Base-by-base conservation (phyloP, 139 green algal genomes). In the Closterium sp. region DNA sequence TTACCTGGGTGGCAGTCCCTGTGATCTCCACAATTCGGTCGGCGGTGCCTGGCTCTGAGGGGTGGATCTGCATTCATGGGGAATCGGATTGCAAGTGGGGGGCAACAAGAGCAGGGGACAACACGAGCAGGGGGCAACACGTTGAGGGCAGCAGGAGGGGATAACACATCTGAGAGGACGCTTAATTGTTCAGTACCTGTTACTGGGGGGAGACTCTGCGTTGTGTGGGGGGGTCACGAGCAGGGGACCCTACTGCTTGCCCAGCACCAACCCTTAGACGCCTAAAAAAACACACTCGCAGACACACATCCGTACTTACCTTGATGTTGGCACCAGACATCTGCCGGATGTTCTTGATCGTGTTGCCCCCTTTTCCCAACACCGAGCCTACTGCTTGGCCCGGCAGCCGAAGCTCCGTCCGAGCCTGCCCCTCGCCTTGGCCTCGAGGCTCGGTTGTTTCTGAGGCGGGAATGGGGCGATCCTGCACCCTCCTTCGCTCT, bases 301-400 rank as follows among this genome's bases (percentile, higher is more conserved):
- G 38, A n/a, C n/a, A n/a, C n/a, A n/a, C n/a, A n/a, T n/a, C n/a
- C n/a, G n/a, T n/a, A 10, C 38, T 66, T 1, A 85, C 81, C 83
- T 86, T 86, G 30, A 86, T 86, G 83, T 19, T 86, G 6, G 83
- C 83, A 21, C 83, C 83, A 2, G 83, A 86, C 83, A 86, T 33
- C 83, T 86, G 83, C 30, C 83, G 83, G 25, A 86, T 86, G 83
- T 86, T 86, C 30, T 86, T 86, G 83, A 86, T 86, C 30, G 30
- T 33, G 83, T 33, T 86, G 19, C 83, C 83, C 16, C 83, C 83
- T 23, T 33, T 32, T 28, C 83, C 83, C 28, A 86, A 23, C 83
- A 86, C 83, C n/a, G 83, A 16, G 1, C 83, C 83, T 33, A 86
- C 31, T 9, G 83, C 83, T 2, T 32, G 30, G 21, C 30, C 30